These are phyloP conservation scores for Cercospora zeina DNA, from an alignment of 2,329 filamentous ascomycete species.

Conservation along the genomic window DNA sequence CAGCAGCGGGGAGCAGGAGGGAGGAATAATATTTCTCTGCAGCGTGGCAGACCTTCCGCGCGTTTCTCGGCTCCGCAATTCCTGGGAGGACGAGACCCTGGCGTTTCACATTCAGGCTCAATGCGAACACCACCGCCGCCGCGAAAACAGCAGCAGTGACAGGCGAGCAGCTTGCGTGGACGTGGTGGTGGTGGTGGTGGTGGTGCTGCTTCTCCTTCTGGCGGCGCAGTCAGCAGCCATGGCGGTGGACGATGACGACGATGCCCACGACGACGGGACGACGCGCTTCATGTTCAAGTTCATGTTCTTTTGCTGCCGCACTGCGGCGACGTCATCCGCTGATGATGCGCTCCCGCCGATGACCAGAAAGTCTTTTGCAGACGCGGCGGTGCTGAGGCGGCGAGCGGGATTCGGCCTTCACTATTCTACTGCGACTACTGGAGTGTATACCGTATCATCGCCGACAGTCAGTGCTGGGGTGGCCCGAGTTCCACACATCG, in stretches of 20 bases:
- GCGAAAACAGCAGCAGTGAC: background rate
- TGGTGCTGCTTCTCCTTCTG: no score
- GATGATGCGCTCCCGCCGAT: background rate
- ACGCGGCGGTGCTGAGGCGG: background rate
- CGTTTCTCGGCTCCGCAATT: slow-evolving; percentile 9
- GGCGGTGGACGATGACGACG: background rate
- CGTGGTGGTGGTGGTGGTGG: background rate
- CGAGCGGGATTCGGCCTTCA: background rate
- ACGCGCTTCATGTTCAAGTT: background rate
- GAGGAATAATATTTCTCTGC: slow-evolving; percentile 10
- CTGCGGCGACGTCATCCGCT: slow-evolving; percentile 2
- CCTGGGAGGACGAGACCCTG: slow-evolving; percentile 2
- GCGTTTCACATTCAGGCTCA: slow-evolving; percentile 10
- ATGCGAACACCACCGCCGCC: background rate
- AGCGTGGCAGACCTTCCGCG: background rate
- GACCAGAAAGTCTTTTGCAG: background rate
- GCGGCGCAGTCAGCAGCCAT: background rate
- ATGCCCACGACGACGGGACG: background rate
- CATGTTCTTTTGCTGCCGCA: background rate
- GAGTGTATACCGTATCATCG: no score
- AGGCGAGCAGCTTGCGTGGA: background rate
- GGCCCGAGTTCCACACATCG: slow-evolving; percentile 2
- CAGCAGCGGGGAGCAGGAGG: slow-evolving; percentile 7
- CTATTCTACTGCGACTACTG: no score
- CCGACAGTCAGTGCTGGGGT: background rate